These are phyloP conservation scores for Linderina pennispora DNA, from an alignment of 192 early-diverging fungal genomes.

Conservation along the genomic window DNA sequence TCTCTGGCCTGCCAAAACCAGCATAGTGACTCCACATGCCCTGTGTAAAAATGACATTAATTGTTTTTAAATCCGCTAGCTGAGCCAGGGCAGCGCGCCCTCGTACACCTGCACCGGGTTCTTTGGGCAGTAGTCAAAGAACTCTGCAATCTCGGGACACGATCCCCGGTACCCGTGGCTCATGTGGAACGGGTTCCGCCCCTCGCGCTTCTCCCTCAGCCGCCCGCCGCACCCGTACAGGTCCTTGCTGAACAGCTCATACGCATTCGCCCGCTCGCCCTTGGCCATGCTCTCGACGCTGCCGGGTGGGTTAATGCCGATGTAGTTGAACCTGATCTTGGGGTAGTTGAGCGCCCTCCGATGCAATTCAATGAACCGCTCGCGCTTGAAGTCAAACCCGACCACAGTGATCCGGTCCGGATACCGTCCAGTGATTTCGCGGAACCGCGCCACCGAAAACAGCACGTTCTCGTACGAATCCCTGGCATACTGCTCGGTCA, in stretches of 20 bases:
- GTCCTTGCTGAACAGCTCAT: slow-evolving; percentile 34
- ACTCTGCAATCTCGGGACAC: slow-evolving; percentile 36
- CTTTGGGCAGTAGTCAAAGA: slow-evolving; percentile 34
- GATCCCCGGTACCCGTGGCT: slow-evolving; percentile 31
- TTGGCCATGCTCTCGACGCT: slow-evolving; percentile 6
- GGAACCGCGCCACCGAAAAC: slow-evolving; percentile 48
- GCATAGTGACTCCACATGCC: too few species aligned
- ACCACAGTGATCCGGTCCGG: slow-evolving; percentile 41
- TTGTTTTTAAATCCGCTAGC: too few species aligned
- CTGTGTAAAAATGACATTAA: too few species aligned
- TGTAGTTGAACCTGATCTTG: slow-evolving; percentile 41
- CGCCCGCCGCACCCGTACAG: slow-evolving; percentile 26
- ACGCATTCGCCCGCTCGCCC: slow-evolving; percentile 24
- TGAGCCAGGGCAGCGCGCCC: slow-evolving; percentile 38
- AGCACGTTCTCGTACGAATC: slow-evolving; percentile 52
- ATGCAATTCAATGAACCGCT: slow-evolving; percentile 42
- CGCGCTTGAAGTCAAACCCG: slow-evolving; percentile 40
- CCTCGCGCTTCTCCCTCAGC: slow-evolving; percentile 27
- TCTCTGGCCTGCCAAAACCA: too few species aligned
- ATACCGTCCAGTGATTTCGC: slow-evolving; percentile 44
- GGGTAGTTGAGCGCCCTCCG: slow-evolving; percentile 40
- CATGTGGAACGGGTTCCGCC: slow-evolving; percentile 30
- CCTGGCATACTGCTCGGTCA: slow-evolving; percentile 48
- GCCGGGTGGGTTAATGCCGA: slow-evolving; percentile 40
- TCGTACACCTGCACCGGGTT: slow-evolving; percentile 28